phyloP scores from a whole-genome alignment of 139 green algal genomes.

The Eudorina sp. region DNA sequence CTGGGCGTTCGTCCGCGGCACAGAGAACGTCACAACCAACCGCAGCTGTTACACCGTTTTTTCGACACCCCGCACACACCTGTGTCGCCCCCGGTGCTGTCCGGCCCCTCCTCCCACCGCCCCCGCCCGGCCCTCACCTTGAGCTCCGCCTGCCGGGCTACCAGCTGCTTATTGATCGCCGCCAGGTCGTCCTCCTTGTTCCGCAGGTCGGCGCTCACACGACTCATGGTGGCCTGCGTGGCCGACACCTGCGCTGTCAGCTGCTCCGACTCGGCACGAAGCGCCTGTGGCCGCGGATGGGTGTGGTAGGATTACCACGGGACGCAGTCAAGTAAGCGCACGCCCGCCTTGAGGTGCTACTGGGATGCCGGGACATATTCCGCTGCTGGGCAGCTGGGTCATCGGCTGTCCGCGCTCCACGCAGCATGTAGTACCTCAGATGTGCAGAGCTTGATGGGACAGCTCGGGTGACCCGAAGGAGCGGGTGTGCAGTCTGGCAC shows the following conservation, averaged over 20 bases:
- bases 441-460: too few species aligned
- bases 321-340: too few species aligned
- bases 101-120: neutral
- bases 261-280: slow-evolving; percentile 35
- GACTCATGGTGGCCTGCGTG: slow-evolving; percentile 1
- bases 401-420: too few species aligned
- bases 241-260: slow-evolving; percentile 52
- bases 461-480: too few species aligned
- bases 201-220: slow-evolving; percentile 29
- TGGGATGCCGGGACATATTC: too few species aligned
- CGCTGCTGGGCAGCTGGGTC: too few species aligned
- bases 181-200: slow-evolving; percentile 42
- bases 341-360: too few species aligned
- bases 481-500: too few species aligned
- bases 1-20: too few species aligned
- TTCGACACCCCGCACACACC: neutral
- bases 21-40: neutral
- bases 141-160: slow-evolving; percentile 22
- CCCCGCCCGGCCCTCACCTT: neutral
- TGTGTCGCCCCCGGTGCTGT: neutral
- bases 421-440: too few species aligned
- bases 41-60: neutral
- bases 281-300: slow-evolving; percentile 9
- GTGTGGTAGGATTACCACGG: too few species aligned
- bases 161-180: slow-evolving; percentile 43